Percentiles rank a stretch among this genome's conserved stretches.
Evolutionary conservation across 306 rosid genomes (phyloP).

Genomic region (Quercus mongolica): DNA sequence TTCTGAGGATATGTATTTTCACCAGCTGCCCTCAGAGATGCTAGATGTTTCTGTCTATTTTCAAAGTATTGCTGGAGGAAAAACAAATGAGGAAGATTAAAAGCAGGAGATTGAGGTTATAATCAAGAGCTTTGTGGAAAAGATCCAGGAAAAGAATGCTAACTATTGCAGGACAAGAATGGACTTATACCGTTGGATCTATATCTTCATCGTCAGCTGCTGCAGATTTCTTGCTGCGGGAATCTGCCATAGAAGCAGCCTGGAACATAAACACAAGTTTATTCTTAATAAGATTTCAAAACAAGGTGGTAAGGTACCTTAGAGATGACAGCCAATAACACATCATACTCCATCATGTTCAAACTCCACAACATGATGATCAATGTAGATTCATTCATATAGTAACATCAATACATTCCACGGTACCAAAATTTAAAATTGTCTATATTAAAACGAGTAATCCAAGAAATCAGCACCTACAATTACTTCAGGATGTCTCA

Average conservation of each 20-base stretch:
- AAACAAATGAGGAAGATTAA: slow-evolving; percentile 3
- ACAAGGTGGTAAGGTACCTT: too few relatives aligned
- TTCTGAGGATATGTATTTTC: slow-evolving; percentile 66
- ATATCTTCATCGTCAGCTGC: slow-evolving; percentile 77
- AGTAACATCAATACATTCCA: too few relatives aligned
- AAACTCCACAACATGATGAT: too few relatives aligned
- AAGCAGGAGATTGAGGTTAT: not conserved
- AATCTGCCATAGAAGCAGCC: not conserved
- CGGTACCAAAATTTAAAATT: too few relatives aligned
- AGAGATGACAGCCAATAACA: too few relatives aligned
- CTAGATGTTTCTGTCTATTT: slow-evolving; percentile 69
- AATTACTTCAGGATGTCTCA: too few relatives aligned
- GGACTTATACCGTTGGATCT: slow-evolving; percentile 73
- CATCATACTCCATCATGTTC: too few relatives aligned
- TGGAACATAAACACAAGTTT: too few relatives aligned
- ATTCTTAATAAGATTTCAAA: too few relatives aligned
- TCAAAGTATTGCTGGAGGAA: slow-evolving; percentile 72
- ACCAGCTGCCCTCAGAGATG: slow-evolving; percentile 47
- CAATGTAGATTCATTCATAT: not conserved
- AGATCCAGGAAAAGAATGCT: not conserved
- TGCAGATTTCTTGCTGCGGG: slow-evolving; percentile 51
- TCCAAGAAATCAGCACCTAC: too few relatives aligned
- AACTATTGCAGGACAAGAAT: not conserved
- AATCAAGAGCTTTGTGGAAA: not conserved
- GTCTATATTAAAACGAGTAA: too few relatives aligned